phyloP scores from a whole-genome alignment of 2,329 filamentous ascomycete genomes.

The Cercospora canescens region DNA sequence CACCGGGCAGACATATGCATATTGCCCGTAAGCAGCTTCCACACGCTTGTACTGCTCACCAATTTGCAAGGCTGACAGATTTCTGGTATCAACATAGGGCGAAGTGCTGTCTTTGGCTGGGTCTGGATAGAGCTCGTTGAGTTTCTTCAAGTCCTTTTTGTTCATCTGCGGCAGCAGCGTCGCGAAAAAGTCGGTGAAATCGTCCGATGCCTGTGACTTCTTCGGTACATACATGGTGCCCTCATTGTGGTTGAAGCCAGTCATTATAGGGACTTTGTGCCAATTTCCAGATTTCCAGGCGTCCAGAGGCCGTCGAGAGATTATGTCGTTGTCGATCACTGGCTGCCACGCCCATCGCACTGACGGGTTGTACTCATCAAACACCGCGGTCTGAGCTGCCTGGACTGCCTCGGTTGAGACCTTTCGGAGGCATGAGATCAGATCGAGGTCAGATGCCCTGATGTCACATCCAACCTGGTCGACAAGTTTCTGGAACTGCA shows the following conservation, averaged over 20 bases:
- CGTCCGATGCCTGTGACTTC: constrained; percentile 46
- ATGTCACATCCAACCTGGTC: constrained; percentile 37
- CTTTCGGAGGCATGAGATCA: constrained; percentile 46
- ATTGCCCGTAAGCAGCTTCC: constrained; percentile 63
- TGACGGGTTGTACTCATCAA: constrained; percentile 49
- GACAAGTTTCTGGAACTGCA: constrained; percentile 48
- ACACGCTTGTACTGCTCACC: constrained; percentile 59
- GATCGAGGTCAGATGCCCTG: constrained; percentile 30
- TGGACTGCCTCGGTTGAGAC: constrained; percentile 40
- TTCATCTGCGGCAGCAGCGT: constrained; percentile 61
- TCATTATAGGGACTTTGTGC: constrained; percentile 63
- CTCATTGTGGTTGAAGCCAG: constrained; percentile 71
- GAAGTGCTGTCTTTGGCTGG: constrained; percentile 46
- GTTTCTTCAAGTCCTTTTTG: constrained; percentile 51
- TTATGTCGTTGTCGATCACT: constrained; percentile 63
- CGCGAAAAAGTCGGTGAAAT: constrained; percentile 63
- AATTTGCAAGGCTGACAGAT: constrained; percentile 36
- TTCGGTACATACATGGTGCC: constrained; percentile 64
- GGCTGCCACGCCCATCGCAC: constrained; percentile 65
- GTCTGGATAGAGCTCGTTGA: constrained; percentile 65
- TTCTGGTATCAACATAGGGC: constrained; percentile 42
- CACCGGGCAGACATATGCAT: constrained; percentile 65
- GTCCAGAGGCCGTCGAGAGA: constrained; percentile 59
- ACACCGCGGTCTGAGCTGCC: constrained; percentile 44
- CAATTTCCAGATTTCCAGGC: constrained; percentile 57